phyloP scores from a whole-genome alignment of 306 rosid genomes.

The Begonia masoniana region DNA sequence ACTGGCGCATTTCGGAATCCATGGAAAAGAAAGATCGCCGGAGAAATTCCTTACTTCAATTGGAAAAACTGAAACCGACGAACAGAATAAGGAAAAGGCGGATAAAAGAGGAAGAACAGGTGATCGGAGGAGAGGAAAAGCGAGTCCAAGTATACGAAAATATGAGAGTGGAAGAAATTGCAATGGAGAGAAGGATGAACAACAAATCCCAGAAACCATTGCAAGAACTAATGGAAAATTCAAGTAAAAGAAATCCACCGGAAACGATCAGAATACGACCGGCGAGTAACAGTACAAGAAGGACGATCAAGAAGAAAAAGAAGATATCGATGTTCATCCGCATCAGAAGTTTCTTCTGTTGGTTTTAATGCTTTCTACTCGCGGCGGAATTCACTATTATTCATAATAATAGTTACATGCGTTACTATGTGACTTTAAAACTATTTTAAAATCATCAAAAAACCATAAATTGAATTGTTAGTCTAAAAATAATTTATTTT shows the following conservation, averaged over 20 bases:
- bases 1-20: slow-evolving; percentile 16
- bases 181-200: slow-evolving; percentile 2
- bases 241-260: slow-evolving; percentile 13
- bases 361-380: too few species aligned
- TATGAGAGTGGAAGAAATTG: slow-evolving; percentile 5
- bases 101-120: slow-evolving; percentile 11
- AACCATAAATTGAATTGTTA: too few species aligned
- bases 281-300: too few species aligned
- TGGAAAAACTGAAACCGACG: slow-evolving; percentile 15
- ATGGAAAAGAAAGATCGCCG: slow-evolving; percentile 26
- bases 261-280: slow-evolving; percentile 10
- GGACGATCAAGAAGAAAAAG: too few species aligned
- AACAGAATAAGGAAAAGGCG: slow-evolving; percentile 8
- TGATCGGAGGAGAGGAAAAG: not conserved
- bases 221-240: not conserved
- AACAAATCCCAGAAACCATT: not conserved
- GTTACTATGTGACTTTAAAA: too few species aligned
- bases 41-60: slow-evolving; percentile 28
- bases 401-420: too few species aligned
- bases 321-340: too few species aligned
- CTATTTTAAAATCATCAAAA: too few species aligned
- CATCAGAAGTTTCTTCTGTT: too few species aligned
- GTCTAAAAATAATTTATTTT: too few species aligned
- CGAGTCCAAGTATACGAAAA: slow-evolving; percentile 5
- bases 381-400: too few species aligned